phyloP scores from a whole-genome alignment of 228 moss, liverwort and hornwort genomes.

The Sphagnum fallax region DNA sequence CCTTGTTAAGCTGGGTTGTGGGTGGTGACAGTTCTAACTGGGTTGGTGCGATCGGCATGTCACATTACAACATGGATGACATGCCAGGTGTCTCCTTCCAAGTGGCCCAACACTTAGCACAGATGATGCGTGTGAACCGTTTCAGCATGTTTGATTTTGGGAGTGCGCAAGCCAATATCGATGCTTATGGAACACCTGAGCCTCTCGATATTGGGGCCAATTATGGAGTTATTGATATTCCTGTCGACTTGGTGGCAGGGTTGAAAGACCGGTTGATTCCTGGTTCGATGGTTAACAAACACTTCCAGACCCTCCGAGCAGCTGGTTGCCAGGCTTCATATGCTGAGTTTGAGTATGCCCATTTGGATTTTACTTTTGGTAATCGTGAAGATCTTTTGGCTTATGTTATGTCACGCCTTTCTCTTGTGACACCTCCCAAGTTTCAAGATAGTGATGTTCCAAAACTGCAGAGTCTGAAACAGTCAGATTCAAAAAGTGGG shows the following conservation, averaged over 20 bases:
- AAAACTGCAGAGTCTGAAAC: neutral
- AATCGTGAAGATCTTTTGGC: constrained; percentile 72
- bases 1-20: constrained; percentile 40
- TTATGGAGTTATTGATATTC: constrained; percentile 67
- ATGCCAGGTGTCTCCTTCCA: constrained; percentile 84
- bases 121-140: constrained; percentile 64
- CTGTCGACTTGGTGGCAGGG: constrained; percentile 81
- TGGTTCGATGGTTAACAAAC: constrained; percentile 61
- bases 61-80: constrained; percentile 96
- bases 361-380: constrained; percentile 87
- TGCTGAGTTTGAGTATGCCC: constrained; percentile 89
- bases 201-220: constrained; percentile 73
- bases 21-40: constrained; percentile 96
- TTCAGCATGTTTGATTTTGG: constrained; percentile 83
- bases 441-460: constrained; percentile 3
- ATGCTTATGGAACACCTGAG: constrained; percentile 62
- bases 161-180: constrained; percentile 27
- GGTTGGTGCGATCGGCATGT: constrained; percentile 80
- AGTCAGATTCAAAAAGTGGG: constrained; percentile 12
- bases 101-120: constrained; percentile 69
- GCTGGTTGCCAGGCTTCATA: constrained; percentile 61
- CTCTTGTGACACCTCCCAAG: neutral
- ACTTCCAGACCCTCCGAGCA: constrained; percentile 50
- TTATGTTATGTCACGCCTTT: constrained; percentile 67
- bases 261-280: constrained; percentile 72